Conservation (phyloP, 2,329 filamentous ascomycete genomes). For the Claviceps sp. region DNA sequence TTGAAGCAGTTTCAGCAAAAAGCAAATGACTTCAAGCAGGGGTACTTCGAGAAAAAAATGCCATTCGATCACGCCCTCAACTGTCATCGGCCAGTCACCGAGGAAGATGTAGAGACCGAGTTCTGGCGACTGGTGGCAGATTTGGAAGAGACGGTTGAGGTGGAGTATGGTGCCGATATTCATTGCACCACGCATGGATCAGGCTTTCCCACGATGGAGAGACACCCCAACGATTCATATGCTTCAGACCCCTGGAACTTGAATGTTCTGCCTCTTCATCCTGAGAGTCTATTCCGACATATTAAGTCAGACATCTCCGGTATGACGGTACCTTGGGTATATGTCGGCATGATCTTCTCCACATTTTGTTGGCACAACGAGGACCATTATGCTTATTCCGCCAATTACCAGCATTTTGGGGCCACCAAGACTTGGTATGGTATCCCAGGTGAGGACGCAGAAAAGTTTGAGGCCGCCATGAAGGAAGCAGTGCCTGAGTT, state of each 20-base stretch:
- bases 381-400: slow-evolving; percentile 93
- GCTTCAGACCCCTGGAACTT: slow-evolving; percentile 91
- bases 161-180: slow-evolving; percentile 96
- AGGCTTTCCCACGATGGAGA: slow-evolving; percentile 89
- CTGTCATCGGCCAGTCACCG: slow-evolving; percentile 66
- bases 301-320: slow-evolving; percentile 98
- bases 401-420: slow-evolving; percentile 96
- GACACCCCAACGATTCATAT: slow-evolving; percentile 75
- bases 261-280: slow-evolving; percentile 79
- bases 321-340: slow-evolving; percentile 98
- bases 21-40: slow-evolving; percentile 86
- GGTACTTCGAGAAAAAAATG: slow-evolving; percentile 85
- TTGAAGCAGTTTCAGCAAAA: slow-evolving; percentile 93
- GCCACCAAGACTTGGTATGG: slow-evolving; percentile 99
- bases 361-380: slow-evolving; percentile 99
- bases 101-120: slow-evolving; percentile 91
- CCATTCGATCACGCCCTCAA: slow-evolving; percentile 76
- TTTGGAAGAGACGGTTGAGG: slow-evolving; percentile 88
- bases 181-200: slow-evolving; percentile 97
- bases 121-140: slow-evolving; percentile 95
- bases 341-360: slow-evolving; percentile 98
- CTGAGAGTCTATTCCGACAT: slow-evolving; percentile 86
- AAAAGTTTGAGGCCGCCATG: slow-evolving; percentile 94
- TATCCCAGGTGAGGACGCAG: slow-evolving; percentile 83
- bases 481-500: slow-evolving; percentile 86